phyloP scores from a whole-genome alignment of 2,329 filamentous ascomycete genomes.

The Pseudopithomyces maydicus region DNA sequence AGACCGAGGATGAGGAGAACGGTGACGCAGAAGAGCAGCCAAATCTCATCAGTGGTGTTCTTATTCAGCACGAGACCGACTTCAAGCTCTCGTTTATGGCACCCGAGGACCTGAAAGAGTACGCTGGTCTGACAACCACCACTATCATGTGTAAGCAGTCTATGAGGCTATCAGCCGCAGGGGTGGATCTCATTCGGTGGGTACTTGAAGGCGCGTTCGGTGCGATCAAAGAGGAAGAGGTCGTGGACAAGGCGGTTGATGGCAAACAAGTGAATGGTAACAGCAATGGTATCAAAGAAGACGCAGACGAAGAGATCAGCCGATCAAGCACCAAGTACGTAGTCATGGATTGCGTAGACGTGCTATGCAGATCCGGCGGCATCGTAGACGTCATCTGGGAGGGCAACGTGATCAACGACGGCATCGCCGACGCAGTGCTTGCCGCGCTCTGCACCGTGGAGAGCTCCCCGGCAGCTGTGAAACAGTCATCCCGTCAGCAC shows the following conservation, averaged over 20 bases:
- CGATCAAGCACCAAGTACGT: conserved; percentile 60
- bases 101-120: conserved; percentile 92
- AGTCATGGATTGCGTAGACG: conserved; percentile 88
- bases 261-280: conserved; percentile 46
- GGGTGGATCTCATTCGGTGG: conserved; percentile 91
- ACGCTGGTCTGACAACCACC: conserved; percentile 94
- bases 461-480: conserved; percentile 91
- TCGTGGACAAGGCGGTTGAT: conserved; percentile 37
- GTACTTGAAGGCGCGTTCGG: conserved; percentile 94
- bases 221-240: conserved; percentile 60
- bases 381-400: conserved; percentile 96
- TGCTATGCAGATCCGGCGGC: conserved; percentile 77
- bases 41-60: conserved; percentile 80
- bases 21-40: conserved; percentile 31
- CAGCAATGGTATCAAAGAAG: conserved; percentile 50
- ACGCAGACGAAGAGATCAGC: conserved; percentile 68
- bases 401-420: conserved; percentile 95
- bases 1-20: conserved; percentile 40
- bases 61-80: conserved; percentile 82
- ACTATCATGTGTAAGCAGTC: conserved; percentile 92
- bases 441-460: conserved; percentile 91
- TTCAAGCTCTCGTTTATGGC: conserved; percentile 98
- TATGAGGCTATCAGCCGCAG: conserved; percentile 83
- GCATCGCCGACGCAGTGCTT: conserved; percentile 96
- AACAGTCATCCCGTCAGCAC: conserved; percentile 56